These are phyloP conservation scores for Deakozyma indianensis DNA, from an alignment of 805 yeast species.

Conservation along the genomic window DNA sequence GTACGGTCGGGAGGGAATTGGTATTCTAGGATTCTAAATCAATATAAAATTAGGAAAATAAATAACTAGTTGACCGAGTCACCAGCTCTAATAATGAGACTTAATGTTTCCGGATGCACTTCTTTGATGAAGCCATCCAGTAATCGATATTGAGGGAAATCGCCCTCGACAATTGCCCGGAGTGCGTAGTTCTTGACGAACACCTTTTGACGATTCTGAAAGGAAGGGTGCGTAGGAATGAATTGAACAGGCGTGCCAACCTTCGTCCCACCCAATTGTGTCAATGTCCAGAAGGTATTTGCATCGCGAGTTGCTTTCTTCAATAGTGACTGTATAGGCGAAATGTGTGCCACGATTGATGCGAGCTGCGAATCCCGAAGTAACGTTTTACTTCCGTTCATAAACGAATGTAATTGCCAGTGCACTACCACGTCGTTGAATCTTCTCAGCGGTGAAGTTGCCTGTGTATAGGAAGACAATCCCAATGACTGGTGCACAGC, in stretches of 20 bases:
- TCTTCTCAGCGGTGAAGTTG: slow-evolving; percentile 8
- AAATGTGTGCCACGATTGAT: not conserved
- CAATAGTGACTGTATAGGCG: not conserved
- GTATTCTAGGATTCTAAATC: too few species aligned
- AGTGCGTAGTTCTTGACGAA: not conserved
- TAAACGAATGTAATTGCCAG: slow-evolving; percentile 1
- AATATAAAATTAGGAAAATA: too few species aligned
- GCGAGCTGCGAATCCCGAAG: not conserved
- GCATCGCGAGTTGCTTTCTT: not conserved
- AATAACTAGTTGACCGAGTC: too few species aligned
- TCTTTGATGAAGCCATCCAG: not conserved
- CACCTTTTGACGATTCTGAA: not conserved
- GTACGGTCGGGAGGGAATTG: too few species aligned
- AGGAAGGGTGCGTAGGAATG: not conserved
- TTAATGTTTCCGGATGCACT: not conserved
- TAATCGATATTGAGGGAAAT: not conserved
- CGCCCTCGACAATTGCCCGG: not conserved
- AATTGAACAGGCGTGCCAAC: not conserved
- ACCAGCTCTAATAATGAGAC: too few species aligned
- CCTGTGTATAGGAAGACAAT: slow-evolving; percentile 1
- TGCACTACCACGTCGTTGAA: slow-evolving; percentile 3
- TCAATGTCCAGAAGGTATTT: not conserved
- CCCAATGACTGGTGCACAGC: slow-evolving; percentile 4
- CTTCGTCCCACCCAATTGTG: not conserved
- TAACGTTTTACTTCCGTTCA: not conserved